These are phyloP conservation scores for Colletotrichum sp. DNA, from an alignment of 2,329 filamentous ascomycete genomes.

Conservation along the genomic window DNA sequence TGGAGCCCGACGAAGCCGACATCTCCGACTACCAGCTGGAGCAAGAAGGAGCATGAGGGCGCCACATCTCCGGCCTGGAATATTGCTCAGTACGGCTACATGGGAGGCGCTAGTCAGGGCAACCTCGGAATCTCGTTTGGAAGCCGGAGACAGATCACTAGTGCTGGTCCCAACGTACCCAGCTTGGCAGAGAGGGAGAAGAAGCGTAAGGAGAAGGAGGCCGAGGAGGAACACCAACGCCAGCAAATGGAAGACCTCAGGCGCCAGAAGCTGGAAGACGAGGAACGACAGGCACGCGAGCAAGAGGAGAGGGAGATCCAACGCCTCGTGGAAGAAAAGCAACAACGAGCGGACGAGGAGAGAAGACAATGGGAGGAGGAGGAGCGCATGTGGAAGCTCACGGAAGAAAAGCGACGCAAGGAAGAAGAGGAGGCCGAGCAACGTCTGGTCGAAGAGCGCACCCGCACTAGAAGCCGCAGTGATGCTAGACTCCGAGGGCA, in stretches of 20 bases:
- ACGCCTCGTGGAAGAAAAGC: constrained; percentile 64
- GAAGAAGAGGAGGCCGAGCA: constrained; percentile 79
- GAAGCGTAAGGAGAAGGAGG: constrained; percentile 57
- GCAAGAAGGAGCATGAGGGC: constrained; percentile 80
- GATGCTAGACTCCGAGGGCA: constrained; percentile 79
- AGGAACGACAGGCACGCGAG: constrained; percentile 65
- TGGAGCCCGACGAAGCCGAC: constrained; percentile 69
- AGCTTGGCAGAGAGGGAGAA: constrained; percentile 86
- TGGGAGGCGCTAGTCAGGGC: constrained; percentile 95
- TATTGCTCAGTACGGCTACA: constrained; percentile 97
- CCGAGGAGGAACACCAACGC: constrained; percentile 65
- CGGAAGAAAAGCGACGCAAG: constrained; percentile 72
- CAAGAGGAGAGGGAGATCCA: constrained; percentile 72
- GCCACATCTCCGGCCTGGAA: constrained; percentile 93
- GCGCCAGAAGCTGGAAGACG: constrained; percentile 51
- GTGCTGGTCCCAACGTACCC: constrained; percentile 77
- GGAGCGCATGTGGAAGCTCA: constrained; percentile 76
- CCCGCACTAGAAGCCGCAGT: constrained; percentile 60
- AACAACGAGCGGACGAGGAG: constrained; percentile 64
- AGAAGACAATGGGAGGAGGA: constrained; percentile 80
- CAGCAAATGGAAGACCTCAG: constrained; percentile 59
- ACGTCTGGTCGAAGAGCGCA: constrained; percentile 69
- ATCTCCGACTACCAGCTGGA: constrained; percentile 82
- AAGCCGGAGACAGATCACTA: constrained; percentile 90
- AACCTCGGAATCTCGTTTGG: constrained; percentile 95